Base-by-base conservation (phyloP, 2,329 filamentous ascomycete genomes). In the Fusarium anguioides region DNA sequence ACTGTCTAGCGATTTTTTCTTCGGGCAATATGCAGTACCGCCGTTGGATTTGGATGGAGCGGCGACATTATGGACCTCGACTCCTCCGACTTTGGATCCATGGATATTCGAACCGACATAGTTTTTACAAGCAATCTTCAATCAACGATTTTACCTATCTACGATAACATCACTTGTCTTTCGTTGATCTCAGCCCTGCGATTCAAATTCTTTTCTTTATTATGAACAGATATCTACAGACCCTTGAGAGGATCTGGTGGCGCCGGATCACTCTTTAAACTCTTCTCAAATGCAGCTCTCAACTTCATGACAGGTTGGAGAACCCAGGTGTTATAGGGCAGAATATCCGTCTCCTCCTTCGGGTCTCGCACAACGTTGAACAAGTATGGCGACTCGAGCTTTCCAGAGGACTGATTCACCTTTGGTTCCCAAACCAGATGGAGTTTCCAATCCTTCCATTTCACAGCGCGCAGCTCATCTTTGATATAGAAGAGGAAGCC, bases 401-500 rank as follows among this genome's bases (percentile, higher is more conserved):
- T 66, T 1, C 75, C 76, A 0, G 62, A 69, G 0, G 72, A 76
- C 48, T 77, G 61, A 31, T 78, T 78, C 4, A 78, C 76, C 27
- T 75, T 73, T 6, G 76, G 76, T 50, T 77, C 76, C 75, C 75
- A 78, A 1, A 77, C 65, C 1, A 75, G 21, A 31, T 78, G 76
- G 2, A 78, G 64, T 37, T 78, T 78, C 76, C 75, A 78, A 36
- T 78, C 75, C 20, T 60, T 68, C 76, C 76, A 78, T 33, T 77
- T 78, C 12, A 78, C 70, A 1, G 75, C 75, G 0, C 75, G 69
- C 15, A 78, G 42, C n/a, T 77, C 72, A 3, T 77, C 73, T 24
- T 78, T 78, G 49, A 78, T 76, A 24, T 77, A 78, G 36, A 78
- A 78, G 0, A 74, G 56, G 29, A 78, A 77, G 0, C 76, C 76